These are phyloP conservation scores for Tetracentron sinense DNA, from an alignment of 164 flowering plant genomes.

Conservation along the genomic window DNA sequence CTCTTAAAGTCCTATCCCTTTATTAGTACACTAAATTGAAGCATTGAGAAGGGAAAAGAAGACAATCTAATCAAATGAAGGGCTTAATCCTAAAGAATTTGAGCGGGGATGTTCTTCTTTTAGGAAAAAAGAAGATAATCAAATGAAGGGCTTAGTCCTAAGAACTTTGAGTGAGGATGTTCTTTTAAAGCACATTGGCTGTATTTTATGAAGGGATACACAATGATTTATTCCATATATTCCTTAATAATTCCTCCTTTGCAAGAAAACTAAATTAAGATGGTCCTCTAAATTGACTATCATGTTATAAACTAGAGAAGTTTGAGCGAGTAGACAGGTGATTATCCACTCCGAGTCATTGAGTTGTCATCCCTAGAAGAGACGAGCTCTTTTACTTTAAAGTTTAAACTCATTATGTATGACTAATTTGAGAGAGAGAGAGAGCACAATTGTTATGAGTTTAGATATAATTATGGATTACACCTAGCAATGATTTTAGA, in stretches of 20 bases:
- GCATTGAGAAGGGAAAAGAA: not conserved
- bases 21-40: not conserved
- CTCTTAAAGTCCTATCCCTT: not conserved
- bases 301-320: not conserved
- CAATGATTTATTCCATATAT: slow-evolving; percentile 5
- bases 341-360: slow-evolving; percentile 20
- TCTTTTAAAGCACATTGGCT: slow-evolving; percentile 10
- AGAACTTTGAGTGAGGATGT: slow-evolving; percentile 5
- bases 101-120: slow-evolving; percentile 10
- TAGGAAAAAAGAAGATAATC: not conserved
- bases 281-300: slow-evolving; percentile 11
- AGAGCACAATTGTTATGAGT: not conserved
- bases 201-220: not conserved
- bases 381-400: slow-evolving; percentile 4
- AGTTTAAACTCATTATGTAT: slow-evolving; percentile 10
- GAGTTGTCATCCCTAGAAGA: slow-evolving; percentile 22
- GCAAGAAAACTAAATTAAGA: slow-evolving; percentile 6
- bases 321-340: no score
- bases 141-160: not conserved
- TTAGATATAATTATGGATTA: slow-evolving; percentile 1
- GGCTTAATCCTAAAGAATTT: not conserved
- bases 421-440: not conserved
- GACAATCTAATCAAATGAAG: slow-evolving; percentile 2
- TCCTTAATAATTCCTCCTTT: not conserved
- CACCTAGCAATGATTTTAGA: no score